Evolutionary conservation across 1,139 yeast genomes (phyloP).

Genomic region (Yamadazyma jaroonii): DNA sequence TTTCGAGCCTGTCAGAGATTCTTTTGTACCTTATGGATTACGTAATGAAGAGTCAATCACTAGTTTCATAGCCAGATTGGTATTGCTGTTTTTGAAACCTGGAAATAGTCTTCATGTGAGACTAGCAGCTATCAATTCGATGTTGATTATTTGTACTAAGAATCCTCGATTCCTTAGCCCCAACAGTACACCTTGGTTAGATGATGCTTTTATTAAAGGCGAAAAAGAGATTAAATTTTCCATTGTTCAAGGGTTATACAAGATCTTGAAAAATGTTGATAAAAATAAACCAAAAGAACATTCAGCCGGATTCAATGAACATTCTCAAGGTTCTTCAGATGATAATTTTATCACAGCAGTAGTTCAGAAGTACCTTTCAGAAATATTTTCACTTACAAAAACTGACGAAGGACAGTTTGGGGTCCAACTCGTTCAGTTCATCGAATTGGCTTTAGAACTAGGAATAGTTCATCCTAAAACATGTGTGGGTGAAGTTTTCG

Average conservation of each 20-base stretch:
- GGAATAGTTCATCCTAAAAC: slow-evolving; percentile 76
- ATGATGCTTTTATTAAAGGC: neutral
- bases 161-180: neutral
- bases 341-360: slow-evolving; percentile 76
- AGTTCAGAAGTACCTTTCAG: slow-evolving; percentile 57
- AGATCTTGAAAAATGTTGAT: neutral
- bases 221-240: neutral
- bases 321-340: slow-evolving; percentile 40
- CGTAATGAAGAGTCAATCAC: slow-evolving; percentile 52
- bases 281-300: neutral
- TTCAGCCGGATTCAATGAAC: slow-evolving; percentile 44
- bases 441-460: slow-evolving; percentile 52
- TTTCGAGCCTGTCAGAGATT: slow-evolving; percentile 43
- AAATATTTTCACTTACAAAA: slow-evolving; percentile 48
- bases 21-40: slow-evolving; percentile 38
- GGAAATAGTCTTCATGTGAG: neutral
- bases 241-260: neutral
- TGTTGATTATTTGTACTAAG: neutral
- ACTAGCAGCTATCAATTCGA: neutral
- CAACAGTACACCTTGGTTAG: neutral
- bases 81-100: slow-evolving; percentile 17
- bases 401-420: slow-evolving; percentile 43
- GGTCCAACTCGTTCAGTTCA: slow-evolving; percentile 47
- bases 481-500: slow-evolving; percentile 67
- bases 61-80: slow-evolving; percentile 53